Evolutionary conservation across 2,329 filamentous ascomycete genomes (phyloP), one percentile per base, ranked within the genome.

Genomic region (Ascosphaera apis): DNA sequence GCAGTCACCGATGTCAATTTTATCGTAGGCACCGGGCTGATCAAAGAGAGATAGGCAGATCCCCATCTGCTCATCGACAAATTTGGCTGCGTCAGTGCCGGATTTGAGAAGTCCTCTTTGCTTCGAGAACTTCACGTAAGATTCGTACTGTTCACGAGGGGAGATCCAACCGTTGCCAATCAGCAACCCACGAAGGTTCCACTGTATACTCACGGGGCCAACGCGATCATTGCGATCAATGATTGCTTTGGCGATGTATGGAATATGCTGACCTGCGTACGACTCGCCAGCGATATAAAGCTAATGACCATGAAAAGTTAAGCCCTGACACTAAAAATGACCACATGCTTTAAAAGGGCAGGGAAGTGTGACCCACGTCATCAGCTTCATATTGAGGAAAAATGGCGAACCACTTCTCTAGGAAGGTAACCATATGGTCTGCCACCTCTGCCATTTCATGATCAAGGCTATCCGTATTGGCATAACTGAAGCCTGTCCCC

Each of bases 101-200:
- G 72, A 69, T 43, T 73, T 51, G 28, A 95, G 56, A 15, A 98
- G 54, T 7, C 72, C 74, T 48, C 73, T 72, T 40, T 84, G 67
- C 52, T 88, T 82, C 31, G 79, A 76, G 48, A 72, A 95, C 19
- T 74, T 67, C 7, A 93, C 61, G 51, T 93, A 93, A 0, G 86
- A 66, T 19, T 76, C 73, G 53, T 95, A 98, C 53, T 99, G 88
- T 34, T 93, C 80, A 5, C 62, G 61, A 1, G 86, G 84, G 2
- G 84, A 79, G 36, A 98, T 86, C 88, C 91, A 99, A 28, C 86
- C 88, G 52, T 98, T 99, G 37, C 91, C 91, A 41, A 99, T 95
- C 25, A 98, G 54, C 15, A 98, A 61, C 6, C 86, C 88, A 44
- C 75, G 67, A 18, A 99, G 58, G 35, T 76, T 76, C 88, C 86